phyloP scores from a whole-genome alignment of 345 rosid genomes.

The Euphorbia lathyris region DNA sequence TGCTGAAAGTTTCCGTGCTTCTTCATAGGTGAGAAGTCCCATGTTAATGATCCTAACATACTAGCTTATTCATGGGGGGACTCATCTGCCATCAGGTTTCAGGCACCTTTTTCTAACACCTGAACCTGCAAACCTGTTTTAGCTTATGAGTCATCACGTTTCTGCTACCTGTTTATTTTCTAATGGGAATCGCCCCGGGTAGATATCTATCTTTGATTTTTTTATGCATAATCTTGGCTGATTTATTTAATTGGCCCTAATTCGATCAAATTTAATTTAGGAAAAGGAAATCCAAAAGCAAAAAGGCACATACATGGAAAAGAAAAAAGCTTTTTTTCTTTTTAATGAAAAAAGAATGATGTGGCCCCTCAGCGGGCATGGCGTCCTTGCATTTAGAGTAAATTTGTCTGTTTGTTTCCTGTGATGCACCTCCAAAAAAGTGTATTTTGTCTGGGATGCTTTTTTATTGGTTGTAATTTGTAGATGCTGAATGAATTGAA shows the following conservation, averaged over 20 bases:
- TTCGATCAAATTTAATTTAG: conserved; percentile 13
- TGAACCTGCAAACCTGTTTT: neutral
- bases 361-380: neutral
- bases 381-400: conserved; percentile 12
- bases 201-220: neutral
- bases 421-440: conserved; percentile 49
- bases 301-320: conserved; percentile 6
- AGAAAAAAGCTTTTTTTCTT: neutral
- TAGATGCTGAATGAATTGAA: conserved; percentile 2
- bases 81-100: conserved; percentile 21
- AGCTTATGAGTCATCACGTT: neutral
- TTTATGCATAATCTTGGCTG: neutral
- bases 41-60: too few relatives aligned
- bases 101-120: neutral
- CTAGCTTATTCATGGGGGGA: conserved; percentile 26
- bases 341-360: neutral
- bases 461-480: conserved; percentile 14
- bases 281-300: conserved; percentile 2
- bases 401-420: conserved; percentile 31
- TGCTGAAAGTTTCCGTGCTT: too few relatives aligned
- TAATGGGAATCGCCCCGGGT: neutral
- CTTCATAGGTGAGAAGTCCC: too few relatives aligned
- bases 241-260: neutral
- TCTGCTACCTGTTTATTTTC: neutral
- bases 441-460: conserved; percentile 40